A percentile compares a stretch with the other conserved stretches of the same genome.
Conservation (phyloP, 176 grass and related monocot genomes). For the Bolboschoenus planiculmis region DNA sequence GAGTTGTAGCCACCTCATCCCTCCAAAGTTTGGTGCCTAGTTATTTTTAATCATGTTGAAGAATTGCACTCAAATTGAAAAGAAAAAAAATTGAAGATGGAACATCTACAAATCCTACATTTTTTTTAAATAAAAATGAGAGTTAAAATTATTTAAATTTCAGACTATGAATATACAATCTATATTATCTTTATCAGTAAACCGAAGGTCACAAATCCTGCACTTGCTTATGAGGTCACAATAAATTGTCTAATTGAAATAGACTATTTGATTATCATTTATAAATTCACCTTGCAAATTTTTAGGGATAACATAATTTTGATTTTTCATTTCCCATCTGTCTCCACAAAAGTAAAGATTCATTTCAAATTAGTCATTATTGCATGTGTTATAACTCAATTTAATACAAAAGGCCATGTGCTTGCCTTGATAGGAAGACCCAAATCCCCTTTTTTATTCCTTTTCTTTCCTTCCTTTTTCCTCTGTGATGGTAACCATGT, state of each 20-base stretch:
- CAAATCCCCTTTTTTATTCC: neutral
- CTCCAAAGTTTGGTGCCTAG: neutral
- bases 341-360: neutral
- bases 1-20: neutral
- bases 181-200: too few relatives aligned
- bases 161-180: too few relatives aligned
- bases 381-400: neutral
- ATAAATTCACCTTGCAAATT: neutral
- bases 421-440: neutral
- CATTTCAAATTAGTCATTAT: neutral
- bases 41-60: neutral
- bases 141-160: too few relatives aligned
- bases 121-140: too few relatives aligned
- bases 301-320: neutral
- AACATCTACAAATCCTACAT: neutral
- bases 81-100: neutral
- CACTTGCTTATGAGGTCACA: neutral
- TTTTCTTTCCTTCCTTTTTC: neutral
- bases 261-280: neutral
- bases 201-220: neutral
- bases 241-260: neutral
- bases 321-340: neutral
- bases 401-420: neutral
- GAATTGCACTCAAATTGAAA: neutral
- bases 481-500: neutral